Conservation (phyloP, 257 asterid genomes). For the Nemophila menziesii region DNA sequence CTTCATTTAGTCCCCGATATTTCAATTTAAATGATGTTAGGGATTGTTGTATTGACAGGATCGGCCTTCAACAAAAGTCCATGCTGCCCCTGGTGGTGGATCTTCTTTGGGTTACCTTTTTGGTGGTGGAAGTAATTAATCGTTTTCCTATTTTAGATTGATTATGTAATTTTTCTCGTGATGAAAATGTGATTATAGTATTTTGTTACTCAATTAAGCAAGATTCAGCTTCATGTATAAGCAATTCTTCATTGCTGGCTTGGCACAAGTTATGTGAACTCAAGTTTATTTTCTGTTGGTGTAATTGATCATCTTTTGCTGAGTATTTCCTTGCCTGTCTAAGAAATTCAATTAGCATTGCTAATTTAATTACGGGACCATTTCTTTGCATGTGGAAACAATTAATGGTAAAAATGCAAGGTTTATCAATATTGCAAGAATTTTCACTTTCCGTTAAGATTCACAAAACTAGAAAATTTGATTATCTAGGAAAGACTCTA, state of each 20-base stretch:
- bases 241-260: not conserved
- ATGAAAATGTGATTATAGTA: conserved; percentile 4
- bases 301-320: conserved; percentile 1
- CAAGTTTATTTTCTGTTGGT: not conserved
- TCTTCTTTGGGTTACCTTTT: conserved; percentile 8
- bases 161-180: conserved; percentile 6
- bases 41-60: conserved; percentile 10
- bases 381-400: no score
- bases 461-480: no score
- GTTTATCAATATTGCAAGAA: no score
- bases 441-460: no score
- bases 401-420: no score
- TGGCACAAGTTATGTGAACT: not conserved
- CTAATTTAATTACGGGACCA: no score
- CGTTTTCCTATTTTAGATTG: not conserved
- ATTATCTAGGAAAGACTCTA: no score
- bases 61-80: conserved; percentile 20
- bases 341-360: no score
- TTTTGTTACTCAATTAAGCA: conserved; percentile 1
- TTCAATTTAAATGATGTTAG: conserved; percentile 1
- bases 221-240: not conserved
- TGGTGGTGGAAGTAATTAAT: conserved; percentile 11
- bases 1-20: not conserved
- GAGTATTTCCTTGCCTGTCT: not conserved
- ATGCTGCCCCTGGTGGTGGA: conserved; percentile 21